phyloP scores from a whole-genome alignment of 2,329 filamentous ascomycete genomes.

The Fonsecaea monophora region DNA sequence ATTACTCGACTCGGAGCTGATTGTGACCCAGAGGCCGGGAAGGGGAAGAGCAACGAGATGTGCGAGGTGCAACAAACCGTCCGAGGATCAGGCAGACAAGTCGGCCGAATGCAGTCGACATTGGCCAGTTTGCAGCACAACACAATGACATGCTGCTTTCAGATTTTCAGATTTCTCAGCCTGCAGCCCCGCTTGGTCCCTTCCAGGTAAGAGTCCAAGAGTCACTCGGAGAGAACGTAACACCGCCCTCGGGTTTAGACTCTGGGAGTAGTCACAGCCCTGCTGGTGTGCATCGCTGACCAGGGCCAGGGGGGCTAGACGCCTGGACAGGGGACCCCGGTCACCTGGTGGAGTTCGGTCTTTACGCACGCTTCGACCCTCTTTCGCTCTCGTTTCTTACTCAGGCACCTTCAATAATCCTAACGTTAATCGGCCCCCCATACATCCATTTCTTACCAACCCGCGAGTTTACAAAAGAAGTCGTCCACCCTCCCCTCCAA shows the following conservation, averaged over 20 bases:
- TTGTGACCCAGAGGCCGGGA: constrained; percentile 14
- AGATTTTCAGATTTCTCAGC: constrained; percentile 13
- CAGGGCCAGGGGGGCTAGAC: neutral
- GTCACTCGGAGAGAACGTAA: constrained; percentile 22
- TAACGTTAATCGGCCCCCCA: constrained; percentile 25
- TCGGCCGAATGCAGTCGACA: constrained; percentile 8
- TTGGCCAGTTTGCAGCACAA: constrained; percentile 1
- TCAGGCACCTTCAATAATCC: constrained; percentile 35
- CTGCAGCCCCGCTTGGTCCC: constrained; percentile 13
- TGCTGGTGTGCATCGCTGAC: neutral
- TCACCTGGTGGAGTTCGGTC: constrained; percentile 9
- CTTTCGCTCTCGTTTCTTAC: constrained; percentile 29
- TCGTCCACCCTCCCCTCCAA: constrained; percentile 28
- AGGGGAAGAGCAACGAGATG: neutral
- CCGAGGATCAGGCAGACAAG: constrained; percentile 24
- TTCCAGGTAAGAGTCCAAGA: constrained; percentile 9
- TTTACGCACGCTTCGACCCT: constrained; percentile 27
- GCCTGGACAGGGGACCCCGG: neutral
- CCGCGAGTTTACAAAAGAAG: constrained; percentile 37
- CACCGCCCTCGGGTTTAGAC: constrained; percentile 15
- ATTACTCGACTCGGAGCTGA: constrained; percentile 20
- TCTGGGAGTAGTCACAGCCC: constrained; percentile 4
- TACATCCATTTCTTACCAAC: constrained; percentile 24
- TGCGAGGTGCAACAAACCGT: constrained; percentile 15
- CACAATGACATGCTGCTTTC: constrained; percentile 9